Base-by-base conservation (phyloP, 1,139 yeast species). In the Pichia sp. region DNA sequence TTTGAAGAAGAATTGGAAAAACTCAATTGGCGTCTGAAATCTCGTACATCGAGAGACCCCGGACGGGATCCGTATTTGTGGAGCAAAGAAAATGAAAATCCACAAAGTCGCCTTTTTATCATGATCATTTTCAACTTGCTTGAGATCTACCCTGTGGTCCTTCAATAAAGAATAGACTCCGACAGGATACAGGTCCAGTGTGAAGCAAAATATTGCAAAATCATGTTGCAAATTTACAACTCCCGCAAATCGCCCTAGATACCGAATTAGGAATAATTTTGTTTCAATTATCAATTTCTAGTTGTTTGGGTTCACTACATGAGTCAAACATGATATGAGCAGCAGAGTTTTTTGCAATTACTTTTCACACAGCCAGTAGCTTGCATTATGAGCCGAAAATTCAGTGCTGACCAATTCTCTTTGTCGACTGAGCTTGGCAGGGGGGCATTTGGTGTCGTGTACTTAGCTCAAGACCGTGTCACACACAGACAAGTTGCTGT, bases 361-460 rank as follows among this genome's bases (percentile, higher is more conserved):
- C 26, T 23, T 23, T 23, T 23, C 26, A 23, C 26, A 23, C 26
- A 23, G 4, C 16, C 41, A 36, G 41, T 10, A 36, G 8, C 13
- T 42, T 15, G 59, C 7, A 31, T 4, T 8, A 48, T 48, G 50
- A 48, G 45, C n/a, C 42, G 74, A 48, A 60, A 60, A 32, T 73
- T 65, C 56, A 61, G 72, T 40, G 79, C 80, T 13, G 75, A 73
- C 54, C 84, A 81, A 64, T 82, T 81, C 60, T 74, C 81, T 50
- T 78, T 90, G 5, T 79, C 78, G 59, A 92, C 86, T 61, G 92
- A 88, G 67, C 83, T 90, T 1, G 97, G 97, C 1, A 74, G 88
- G 54, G 97, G 97, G 0, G 92, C 93, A 4, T 90, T 89, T 69
- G 97, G 97, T 0, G 87, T 85, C 1, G 97, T 90, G 1, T 90